phyloP scores from a whole-genome alignment of 2,329 filamentous ascomycete species.

The Epichloe brachyelytri region DNA sequence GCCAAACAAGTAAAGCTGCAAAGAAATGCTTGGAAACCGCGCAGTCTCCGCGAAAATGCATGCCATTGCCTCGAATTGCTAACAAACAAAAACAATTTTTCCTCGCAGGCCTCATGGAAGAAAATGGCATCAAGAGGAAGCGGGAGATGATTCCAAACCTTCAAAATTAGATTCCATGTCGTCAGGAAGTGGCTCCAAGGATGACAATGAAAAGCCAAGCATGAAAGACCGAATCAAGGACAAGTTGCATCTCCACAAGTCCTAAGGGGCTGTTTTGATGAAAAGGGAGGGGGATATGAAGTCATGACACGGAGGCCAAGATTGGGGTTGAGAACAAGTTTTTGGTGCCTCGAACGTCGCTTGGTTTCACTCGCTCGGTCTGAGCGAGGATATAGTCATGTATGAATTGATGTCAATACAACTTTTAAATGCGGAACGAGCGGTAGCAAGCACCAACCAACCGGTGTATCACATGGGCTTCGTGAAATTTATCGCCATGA shows the following conservation, averaged over 20 bases:
- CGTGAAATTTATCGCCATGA: too few species aligned
- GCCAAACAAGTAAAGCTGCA: not conserved
- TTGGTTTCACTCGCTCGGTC: too few species aligned
- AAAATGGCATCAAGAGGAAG: constrained; percentile 18
- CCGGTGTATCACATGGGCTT: too few species aligned
- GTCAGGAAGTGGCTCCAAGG: constrained; percentile 6
- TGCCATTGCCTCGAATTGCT: too few species aligned
- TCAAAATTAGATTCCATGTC: constrained; percentile 7
- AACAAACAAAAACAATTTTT: too few species aligned
- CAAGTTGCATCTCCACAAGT: constrained; percentile 43
- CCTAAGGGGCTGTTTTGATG: not conserved
- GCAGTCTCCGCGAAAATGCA: not conserved
- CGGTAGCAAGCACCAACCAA: too few species aligned
- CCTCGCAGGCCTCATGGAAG: constrained; percentile 19
- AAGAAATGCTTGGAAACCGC: not conserved
- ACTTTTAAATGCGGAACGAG: too few species aligned
- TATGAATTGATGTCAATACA: too few species aligned
- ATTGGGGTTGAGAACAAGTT: too few species aligned
- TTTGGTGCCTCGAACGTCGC: too few species aligned
- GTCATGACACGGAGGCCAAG: not conserved
- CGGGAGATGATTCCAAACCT: not conserved
- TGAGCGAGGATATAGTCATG: too few species aligned
- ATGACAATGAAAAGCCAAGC: constrained; percentile 33
- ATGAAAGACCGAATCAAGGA: constrained; percentile 55
- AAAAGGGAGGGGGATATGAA: not conserved